phyloP scores from a whole-genome alignment of 2,329 filamentous ascomycete species.

The Xylaria sp. region DNA sequence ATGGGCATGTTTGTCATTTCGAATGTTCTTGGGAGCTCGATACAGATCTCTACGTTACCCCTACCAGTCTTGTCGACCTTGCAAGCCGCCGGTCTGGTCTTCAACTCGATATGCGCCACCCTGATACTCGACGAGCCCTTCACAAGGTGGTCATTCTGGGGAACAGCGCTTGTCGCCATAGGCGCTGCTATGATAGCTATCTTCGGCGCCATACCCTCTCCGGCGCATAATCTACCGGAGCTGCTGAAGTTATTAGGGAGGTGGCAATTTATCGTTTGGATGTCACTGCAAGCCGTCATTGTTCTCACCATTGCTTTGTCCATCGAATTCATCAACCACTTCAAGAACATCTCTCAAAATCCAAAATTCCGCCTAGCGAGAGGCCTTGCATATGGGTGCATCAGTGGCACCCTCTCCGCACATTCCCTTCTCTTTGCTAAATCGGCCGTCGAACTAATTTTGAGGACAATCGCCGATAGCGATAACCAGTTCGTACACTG shows the following conservation, averaged over 20 bases:
- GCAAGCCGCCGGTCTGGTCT: constrained; percentile 94
- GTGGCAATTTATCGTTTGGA: constrained; percentile 86
- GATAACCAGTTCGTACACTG: constrained; percentile 95
- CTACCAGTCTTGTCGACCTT: constrained; percentile 94
- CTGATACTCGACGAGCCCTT: constrained; percentile 93
- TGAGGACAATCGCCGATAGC: constrained; percentile 84
- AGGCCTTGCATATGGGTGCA: constrained; percentile 87
- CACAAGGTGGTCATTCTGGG: constrained; percentile 90
- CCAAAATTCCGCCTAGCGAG: constrained; percentile 78
- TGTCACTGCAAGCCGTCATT: constrained; percentile 80
- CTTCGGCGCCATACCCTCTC: constrained; percentile 93
- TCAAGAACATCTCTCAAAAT: constrained; percentile 67
- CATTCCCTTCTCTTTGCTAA: constrained; percentile 95
- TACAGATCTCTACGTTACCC: constrained; percentile 96
- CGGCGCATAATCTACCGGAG: constrained; percentile 87
- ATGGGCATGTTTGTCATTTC: constrained; percentile 98
- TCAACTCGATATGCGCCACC: constrained; percentile 98
- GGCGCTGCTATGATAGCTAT: constrained; percentile 93
- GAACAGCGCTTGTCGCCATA: constrained; percentile 85
- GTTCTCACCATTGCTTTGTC: constrained; percentile 75
- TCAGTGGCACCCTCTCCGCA: constrained; percentile 92
- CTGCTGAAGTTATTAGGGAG: constrained; percentile 80
- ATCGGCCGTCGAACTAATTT: constrained; percentile 92
- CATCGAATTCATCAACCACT: constrained; percentile 65
- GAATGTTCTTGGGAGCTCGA: constrained; percentile 93